phyloP scores from a whole-genome alignment of 73 alveolate species.

The Paramecium pentaurelia region DNA sequence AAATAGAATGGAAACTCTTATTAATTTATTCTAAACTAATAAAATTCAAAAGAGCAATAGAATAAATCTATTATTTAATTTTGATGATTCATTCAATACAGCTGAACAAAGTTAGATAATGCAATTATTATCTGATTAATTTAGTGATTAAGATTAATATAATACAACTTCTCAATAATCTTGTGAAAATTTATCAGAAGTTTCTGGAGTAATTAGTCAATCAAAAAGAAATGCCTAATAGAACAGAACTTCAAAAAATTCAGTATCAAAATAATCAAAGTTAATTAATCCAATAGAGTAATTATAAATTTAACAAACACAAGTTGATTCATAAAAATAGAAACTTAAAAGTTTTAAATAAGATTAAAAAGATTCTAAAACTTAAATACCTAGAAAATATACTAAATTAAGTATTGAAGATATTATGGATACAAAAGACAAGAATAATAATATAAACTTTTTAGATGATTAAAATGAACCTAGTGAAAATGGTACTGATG shows the following conservation, averaged over 20 bases:
- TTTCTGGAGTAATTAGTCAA: not conserved
- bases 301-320: not conserved
- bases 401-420: not conserved
- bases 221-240: not conserved
- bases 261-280: not conserved
- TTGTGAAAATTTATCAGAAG: not conserved
- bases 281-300: not conserved
- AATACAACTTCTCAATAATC: not conserved
- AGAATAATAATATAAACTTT: not conserved
- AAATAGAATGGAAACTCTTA: not conserved
- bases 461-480: not conserved
- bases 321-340: not conserved
- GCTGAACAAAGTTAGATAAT: not conserved
- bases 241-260: not conserved
- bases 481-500: not conserved
- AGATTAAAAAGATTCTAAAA: not conserved
- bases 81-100: constrained; percentile 1
- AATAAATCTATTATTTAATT: not conserved
- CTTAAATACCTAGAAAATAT: not conserved
- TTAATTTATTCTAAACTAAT: not conserved
- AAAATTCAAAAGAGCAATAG: not conserved
- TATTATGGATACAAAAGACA: not conserved
- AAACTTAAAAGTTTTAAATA: not conserved
- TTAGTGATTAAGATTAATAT: not conserved
- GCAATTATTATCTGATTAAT: not conserved